Evolutionary conservation across 2,329 filamentous ascomycete species (phyloP), one percentile per base, ranked within the genome.

Genomic region (Aureobasidium subglaciale): DNA sequence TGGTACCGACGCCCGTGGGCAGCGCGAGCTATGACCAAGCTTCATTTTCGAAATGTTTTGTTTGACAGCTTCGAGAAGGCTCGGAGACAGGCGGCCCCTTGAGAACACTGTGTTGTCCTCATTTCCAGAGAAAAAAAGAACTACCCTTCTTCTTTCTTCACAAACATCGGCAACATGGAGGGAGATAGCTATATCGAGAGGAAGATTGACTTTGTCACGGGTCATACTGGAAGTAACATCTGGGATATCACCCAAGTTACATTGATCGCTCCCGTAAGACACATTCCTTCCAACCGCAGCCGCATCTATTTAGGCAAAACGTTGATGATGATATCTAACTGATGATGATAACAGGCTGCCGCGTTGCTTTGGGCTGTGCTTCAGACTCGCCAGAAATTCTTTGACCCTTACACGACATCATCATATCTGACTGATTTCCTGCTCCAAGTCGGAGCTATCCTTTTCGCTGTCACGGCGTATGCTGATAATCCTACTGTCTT

Each of bases 201-300:
- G 63, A 99, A 99, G 75, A 91, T 95, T 77, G 90, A 90, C 67
- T 96, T 96, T 70, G 93, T 99, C 66, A 96, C 92, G 55, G 88
- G 90, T 69, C 82, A 96, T 27, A 85, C 86, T 6, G 93, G 93
- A 37, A 90, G 93, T 58, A 80, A 84, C 29, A 84, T 95, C 59
- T 75, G 79, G 63, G 93, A 99, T 70, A 91, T 99, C 74, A 92
- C 91, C 69, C 80, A 82, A 64, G 88, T 97, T 63, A 90, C 88
- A 45, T 80, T 88, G 46, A 86, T 95, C 61, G 89, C 90, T 67
- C 85, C 91, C 67, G 93, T 96, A 81, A 67, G 82, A 70, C 59
- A 10, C 38, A 42, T 18, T 18, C 27, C 35, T 27, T 8, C 20
- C 22, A 30, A 30, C 37, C 37, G 54, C 34, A 46, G 30, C 30